A percentile compares a stretch with the other conserved stretches of the same genome.
These are phyloP conservation scores for Eimeria sp. DNA, from an alignment of 169 alveolate species.

Conservation along the genomic window DNA sequence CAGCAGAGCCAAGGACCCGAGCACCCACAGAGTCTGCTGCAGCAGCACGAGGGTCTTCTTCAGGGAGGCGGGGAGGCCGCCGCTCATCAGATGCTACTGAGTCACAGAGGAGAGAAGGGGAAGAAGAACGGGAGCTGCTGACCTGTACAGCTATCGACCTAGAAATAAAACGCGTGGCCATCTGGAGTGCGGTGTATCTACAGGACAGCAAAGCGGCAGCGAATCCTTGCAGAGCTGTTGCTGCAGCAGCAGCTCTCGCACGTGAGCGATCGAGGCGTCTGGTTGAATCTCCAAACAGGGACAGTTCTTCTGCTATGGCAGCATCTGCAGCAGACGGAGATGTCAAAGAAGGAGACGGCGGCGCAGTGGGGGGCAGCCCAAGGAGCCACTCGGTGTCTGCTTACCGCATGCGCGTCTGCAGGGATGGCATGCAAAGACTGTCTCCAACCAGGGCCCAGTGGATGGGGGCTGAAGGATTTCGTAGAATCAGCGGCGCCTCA, in stretches of 20 bases:
- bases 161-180: constrained; percentile 61
- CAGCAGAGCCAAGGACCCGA: neutral
- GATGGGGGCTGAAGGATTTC: neutral
- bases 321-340: neutral
- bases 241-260: constrained; percentile 35
- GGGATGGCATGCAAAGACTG: neutral
- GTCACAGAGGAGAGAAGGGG: neutral
- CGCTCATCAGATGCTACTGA: neutral
- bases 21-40: neutral
- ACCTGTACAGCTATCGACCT: constrained; percentile 57
- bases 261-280: neutral
- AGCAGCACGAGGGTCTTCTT: neutral
- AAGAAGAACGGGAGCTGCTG: constrained; percentile 41
- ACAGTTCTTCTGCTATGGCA: neutral
- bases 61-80: constrained; percentile 9
- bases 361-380: neutral
- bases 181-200: constrained; percentile 59
- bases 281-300: neutral
- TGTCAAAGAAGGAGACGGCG: neutral
- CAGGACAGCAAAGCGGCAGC: constrained; percentile 68
- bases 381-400: neutral
- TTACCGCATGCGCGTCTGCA: constrained; percentile 23
- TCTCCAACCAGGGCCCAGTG: constrained; percentile 6
- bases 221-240: constrained; percentile 54
- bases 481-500: neutral